Evolutionary conservation across 495 filamentous ascomycete genomes (phyloP).

Genomic region (Aspergillus olivimuriae): DNA sequence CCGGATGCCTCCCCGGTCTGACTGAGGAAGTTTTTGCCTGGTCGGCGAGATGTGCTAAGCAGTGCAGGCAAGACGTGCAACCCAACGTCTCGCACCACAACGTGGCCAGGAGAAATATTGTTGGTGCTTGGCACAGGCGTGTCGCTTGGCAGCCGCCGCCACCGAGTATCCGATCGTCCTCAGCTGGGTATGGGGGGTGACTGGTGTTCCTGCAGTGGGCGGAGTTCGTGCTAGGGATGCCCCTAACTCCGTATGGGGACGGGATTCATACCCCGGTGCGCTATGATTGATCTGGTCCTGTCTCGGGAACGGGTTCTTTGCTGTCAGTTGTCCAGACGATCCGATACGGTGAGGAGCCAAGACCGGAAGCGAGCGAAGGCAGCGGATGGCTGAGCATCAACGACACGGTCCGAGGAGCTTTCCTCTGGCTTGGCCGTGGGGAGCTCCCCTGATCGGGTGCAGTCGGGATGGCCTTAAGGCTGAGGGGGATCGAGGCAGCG

Average conservation of each 20-base stretch:
- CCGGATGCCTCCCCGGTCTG: background rate
- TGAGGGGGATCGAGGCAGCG: background rate
- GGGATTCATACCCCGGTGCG: too few relatives aligned
- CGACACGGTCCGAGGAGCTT: too few relatives aligned
- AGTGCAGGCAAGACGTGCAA: conserved; percentile 9
- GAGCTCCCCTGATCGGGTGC: background rate
- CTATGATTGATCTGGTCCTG: too few relatives aligned
- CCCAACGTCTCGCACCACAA: conserved; percentile 14
- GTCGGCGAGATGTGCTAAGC: too few relatives aligned
- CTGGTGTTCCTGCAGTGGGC: conserved; percentile 22
- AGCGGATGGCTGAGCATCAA: too few relatives aligned
- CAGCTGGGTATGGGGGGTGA: conserved; percentile 7
- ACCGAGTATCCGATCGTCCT: conserved; percentile 5
- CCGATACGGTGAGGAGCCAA: too few relatives aligned
- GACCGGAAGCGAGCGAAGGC: too few relatives aligned
- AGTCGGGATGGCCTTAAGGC: background rate
- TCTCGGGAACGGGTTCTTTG: too few relatives aligned
- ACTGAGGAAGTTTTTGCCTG: too few relatives aligned
- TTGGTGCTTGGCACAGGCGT: conserved; percentile 17
- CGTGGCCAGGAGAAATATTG: conserved; percentile 17
- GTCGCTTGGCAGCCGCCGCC: conserved; percentile 17
- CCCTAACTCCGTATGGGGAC: too few relatives aligned
- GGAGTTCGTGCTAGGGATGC: conserved; percentile 3
- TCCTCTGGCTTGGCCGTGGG: too few relatives aligned
- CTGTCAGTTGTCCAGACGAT: too few relatives aligned